Base-by-base conservation (phyloP, 805 yeast genomes). In the Wickerhamia fluorescens region DNA sequence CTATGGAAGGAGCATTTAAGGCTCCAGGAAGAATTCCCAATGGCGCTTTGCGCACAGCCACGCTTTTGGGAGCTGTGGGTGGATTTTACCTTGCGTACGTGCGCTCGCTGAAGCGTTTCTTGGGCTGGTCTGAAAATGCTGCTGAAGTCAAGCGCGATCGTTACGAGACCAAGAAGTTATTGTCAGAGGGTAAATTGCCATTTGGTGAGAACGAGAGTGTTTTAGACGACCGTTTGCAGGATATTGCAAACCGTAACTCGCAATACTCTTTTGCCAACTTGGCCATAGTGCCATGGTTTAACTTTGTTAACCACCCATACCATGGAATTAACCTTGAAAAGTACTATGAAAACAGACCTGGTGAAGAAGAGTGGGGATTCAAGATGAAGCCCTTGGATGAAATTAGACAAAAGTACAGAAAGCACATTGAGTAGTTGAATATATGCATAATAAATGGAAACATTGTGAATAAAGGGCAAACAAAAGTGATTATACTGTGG, bases 201-300 rank as follows among this genome's bases (percentile, higher is more conserved):
- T 80, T 75, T 53, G 84, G 82, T 24, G 66, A 60, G 42, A 74
- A 85, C 32, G 61, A 67, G 29, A 51, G 61, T 14, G 42, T 35
- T 15, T 66, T 84, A 57, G 69, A 73, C 27, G 80, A 75, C 35
- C 72, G 85, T 64, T 56, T 79, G 45, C 84, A 83, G 54, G 81
- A 75, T 42, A 67, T 80, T 39, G 75, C 94, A 35, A 74, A 81
- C 45, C 71, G 86, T 61, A 80, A 81, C 66, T 78, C 92, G 14
- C 80, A 78, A 42, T 75, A 75, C 49, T 74, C 94, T 6, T 75
- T 73, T 47, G 53, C 73, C 33, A 59, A 66, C 31, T 50, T 78
- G 43, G 71, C 75, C 32, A 49, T 81, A 36, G 53, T 84, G 45
- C 94, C 94, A 14, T 78, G 86, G 85, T 83, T 85, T 66, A 85